Evolutionary conservation across 352 stramenopile species (phyloP), one percentile per base, ranked within the genome.

Genomic region (Phytopythium oedochilum): DNA sequence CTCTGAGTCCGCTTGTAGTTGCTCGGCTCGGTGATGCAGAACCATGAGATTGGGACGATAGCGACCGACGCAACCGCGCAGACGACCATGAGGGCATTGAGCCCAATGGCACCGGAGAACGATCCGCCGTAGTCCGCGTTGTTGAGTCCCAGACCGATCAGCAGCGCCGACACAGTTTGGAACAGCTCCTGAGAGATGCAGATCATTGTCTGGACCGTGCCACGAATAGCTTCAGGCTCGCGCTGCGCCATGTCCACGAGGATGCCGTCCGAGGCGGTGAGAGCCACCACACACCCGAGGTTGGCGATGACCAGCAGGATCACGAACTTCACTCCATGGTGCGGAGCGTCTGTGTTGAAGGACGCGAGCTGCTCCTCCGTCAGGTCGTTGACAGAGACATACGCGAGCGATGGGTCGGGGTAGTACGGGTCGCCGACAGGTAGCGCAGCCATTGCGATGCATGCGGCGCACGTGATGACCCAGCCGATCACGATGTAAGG

Each of bases 401-500:
- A 70, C 3, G 63, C 66, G 29, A 73, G 64, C 17, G 54, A 50
- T 9, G 66, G 65, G 51, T 87, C 73, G 11, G 63, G 46, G 60
- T 84, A 89, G 67, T 89, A 88, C 43, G 79, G 76, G 3, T 68
- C 58, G 26, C 63, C 63, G 15, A 83, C 61, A 5, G 66, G 53
- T 22, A 78, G 29, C 7, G 63, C 57, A 0, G 73, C 70, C 60
- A 84, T 64, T 10, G 73, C 26, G 42, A 82, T 61, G 39, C 57
- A 75, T 26, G 61, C 72, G n/a, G 75, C 22, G 2, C 61, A 44
- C 18, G 59, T 65, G 11, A 86, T 45, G 14, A 59, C 10, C 75
- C 78, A 88, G 18, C 86, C 88, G 49, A 94, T 73, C 25, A 86
- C 65, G 57, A 96, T 89, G 66, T 94, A 95, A 22, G 79, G 83